A percentile compares a stretch with the other conserved stretches of the same genome.
Conservation (phyloP, 2,329 filamentous ascomycete species). For the Cladobotryum protrusum region DNA sequence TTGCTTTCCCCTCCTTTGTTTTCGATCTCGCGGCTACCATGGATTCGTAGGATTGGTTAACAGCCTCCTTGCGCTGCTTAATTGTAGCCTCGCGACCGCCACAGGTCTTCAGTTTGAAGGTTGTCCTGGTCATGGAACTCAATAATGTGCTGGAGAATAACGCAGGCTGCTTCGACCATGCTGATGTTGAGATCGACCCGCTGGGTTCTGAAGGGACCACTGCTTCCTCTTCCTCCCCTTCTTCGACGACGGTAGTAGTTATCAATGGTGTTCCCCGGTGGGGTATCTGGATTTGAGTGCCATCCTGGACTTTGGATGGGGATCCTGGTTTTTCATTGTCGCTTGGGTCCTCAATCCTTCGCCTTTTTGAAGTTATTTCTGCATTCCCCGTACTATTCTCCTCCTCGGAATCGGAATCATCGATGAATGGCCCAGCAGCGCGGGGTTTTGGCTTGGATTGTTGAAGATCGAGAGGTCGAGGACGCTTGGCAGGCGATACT, state of each 20-base stretch:
- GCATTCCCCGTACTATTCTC: conserved; percentile 13
- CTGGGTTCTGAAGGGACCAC: neutral
- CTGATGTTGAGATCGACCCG: conserved; percentile 6
- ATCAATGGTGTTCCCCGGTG: neutral
- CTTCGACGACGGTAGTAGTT: neutral
- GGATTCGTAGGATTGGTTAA: conserved; percentile 53
- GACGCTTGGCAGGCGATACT: conserved; percentile 29
- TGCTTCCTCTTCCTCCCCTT: neutral
- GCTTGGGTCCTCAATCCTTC: conserved; percentile 23
- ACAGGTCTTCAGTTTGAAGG: conserved; percentile 46
- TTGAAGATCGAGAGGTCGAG: conserved; percentile 29
- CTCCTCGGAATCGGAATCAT: conserved; percentile 32
- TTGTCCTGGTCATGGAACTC: conserved; percentile 19
- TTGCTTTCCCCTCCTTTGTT: conserved; percentile 61
- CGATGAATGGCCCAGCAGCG: conserved; percentile 33
- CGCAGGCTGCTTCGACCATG: conserved; percentile 17
- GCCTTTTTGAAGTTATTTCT: conserved; percentile 24
- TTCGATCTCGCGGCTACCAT: conserved; percentile 63
- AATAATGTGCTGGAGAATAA: conserved; percentile 25
- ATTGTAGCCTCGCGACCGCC: conserved; percentile 52
- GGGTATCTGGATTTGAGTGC: conserved; percentile 1
- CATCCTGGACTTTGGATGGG: conserved; percentile 2
- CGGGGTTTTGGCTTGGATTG: conserved; percentile 29
- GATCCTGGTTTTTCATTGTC: neutral
- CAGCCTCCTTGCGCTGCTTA: conserved; percentile 43